A percentile compares a stretch with the other conserved stretches of the same genome.
phyloP scores from a whole-genome alignment of 192 early-diverging fungal species.

The Backusella tuberculispora region DNA sequence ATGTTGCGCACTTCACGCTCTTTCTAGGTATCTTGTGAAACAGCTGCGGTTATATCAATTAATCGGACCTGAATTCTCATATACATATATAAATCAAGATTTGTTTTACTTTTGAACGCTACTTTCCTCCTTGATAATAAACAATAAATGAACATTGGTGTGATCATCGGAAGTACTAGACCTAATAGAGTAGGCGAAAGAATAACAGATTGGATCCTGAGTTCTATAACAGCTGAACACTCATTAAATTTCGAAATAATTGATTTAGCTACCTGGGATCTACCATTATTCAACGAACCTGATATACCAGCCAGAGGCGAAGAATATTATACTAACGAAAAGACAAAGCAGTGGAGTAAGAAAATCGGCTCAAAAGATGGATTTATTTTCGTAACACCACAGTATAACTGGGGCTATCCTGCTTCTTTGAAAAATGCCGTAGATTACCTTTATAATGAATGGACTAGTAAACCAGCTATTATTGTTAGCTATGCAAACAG shows the following conservation, averaged over 20 bases:
- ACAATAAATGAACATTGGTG: slow-evolving; percentile 1
- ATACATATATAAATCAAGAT: background rate
- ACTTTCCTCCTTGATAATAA: background rate
- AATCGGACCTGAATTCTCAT: background rate
- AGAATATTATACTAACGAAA: background rate
- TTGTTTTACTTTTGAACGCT: background rate
- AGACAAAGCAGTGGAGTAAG: slow-evolving; percentile 13
- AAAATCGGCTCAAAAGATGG: slow-evolving; percentile 13
- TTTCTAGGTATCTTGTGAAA: background rate
- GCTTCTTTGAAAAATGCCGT: slow-evolving; percentile 11
- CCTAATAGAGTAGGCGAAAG: background rate
- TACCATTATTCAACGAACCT: slow-evolving; percentile 9
- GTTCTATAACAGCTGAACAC: background rate
- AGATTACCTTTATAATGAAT: slow-evolving; percentile 11
- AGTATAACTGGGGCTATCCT: slow-evolving; percentile 19
- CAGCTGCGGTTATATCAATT: background rate
- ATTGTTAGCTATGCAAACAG: slow-evolving; percentile 12
- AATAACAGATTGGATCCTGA: slow-evolving; percentile 7
- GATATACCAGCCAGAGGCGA: slow-evolving; percentile 7
- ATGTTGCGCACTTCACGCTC: background rate
- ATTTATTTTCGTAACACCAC: slow-evolving; percentile 16
- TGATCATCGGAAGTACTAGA: slow-evolving; percentile 7
- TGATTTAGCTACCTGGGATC: background rate
- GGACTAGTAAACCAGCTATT: slow-evolving; percentile 10
- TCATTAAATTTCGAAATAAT: background rate